These are phyloP conservation scores for Begonia peltatifolia DNA, from an alignment of 306 rosid genomes.

Conservation along the genomic window DNA sequence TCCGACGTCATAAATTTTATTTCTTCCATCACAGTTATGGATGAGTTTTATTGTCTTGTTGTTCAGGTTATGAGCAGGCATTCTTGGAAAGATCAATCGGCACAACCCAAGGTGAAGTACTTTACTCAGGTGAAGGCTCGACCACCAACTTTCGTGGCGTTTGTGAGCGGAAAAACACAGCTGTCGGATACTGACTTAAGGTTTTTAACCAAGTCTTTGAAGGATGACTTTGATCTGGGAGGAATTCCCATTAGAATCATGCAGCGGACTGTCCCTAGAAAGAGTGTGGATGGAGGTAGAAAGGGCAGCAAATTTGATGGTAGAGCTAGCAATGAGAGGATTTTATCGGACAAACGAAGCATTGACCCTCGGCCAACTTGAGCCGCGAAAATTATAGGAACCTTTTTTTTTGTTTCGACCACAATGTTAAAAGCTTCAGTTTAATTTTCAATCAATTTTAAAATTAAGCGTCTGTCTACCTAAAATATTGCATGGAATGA, in stretches of 20 bases:
- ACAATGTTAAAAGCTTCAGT: no score
- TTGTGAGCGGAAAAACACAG: constrained; percentile 60
- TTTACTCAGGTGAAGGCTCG: constrained; percentile 96
- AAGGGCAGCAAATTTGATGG: constrained; percentile 23
- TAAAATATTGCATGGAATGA: no score
- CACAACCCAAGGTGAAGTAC: constrained; percentile 77
- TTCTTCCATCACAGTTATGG: no score
- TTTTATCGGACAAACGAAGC: constrained; percentile 54
- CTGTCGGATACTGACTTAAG: constrained; percentile 61
- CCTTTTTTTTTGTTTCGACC: no score
- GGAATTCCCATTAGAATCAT: constrained; percentile 86
- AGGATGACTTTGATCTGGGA: constrained; percentile 91
- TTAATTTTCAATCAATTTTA: no score
- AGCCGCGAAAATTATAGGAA: no score
- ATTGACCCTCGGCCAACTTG: neutral
- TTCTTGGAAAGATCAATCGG: constrained; percentile 95
- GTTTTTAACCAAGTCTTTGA: constrained; percentile 75
- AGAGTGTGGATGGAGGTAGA: constrained; percentile 16
- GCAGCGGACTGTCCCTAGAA: constrained; percentile 50
- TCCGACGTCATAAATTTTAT: no score
- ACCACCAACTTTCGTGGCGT: constrained; percentile 88
- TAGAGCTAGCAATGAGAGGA: constrained; percentile 22
- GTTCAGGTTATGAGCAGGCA: constrained; percentile 91
- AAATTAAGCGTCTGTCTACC: no score
- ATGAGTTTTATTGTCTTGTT: neutral